Evolutionary conservation across 1,284 basidiomycete genomes (phyloP).

Genomic region (Thelephora terrestris): DNA sequence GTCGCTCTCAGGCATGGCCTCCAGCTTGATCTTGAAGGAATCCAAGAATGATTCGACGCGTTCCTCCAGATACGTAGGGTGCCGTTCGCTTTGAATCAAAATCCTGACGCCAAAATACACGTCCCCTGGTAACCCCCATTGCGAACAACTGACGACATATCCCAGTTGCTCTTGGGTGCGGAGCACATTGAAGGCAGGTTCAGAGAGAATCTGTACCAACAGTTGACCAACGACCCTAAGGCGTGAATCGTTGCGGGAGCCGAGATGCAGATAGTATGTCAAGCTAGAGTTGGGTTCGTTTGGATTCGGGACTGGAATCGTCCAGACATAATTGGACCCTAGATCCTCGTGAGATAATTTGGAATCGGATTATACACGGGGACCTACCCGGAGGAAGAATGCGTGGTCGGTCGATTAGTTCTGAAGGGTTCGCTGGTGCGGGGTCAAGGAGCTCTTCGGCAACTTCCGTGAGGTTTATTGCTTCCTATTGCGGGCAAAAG

Average conservation of each 20-base stretch:
- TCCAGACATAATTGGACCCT: slow-evolving; percentile 70
- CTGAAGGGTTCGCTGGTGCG: slow-evolving; percentile 42
- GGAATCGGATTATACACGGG: neutral
- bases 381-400: slow-evolving; percentile 54
- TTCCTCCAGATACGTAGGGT: slow-evolving; percentile 77
- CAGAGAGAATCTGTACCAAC: slow-evolving; percentile 70
- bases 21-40: slow-evolving; percentile 40
- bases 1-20: slow-evolving; percentile 40
- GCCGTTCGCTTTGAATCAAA: slow-evolving; percentile 85
- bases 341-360: slow-evolving; percentile 1
- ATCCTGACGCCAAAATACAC: slow-evolving; percentile 78
- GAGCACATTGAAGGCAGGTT: slow-evolving; percentile 89
- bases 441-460: slow-evolving; percentile 61
- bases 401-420: slow-evolving; percentile 55
- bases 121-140: slow-evolving; percentile 45
- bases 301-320: slow-evolving; percentile 68
- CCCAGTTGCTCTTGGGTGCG: slow-evolving; percentile 97
- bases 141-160: slow-evolving; percentile 69
- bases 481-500: slow-evolving; percentile 41
- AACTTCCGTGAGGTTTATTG: slow-evolving; percentile 63
- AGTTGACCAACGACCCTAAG: slow-evolving; percentile 50
- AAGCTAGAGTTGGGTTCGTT: slow-evolving; percentile 84
- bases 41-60: slow-evolving; percentile 85
- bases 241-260: slow-evolving; percentile 46
- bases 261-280: slow-evolving; percentile 73